Evolutionary conservation across 1,139 yeast genomes (phyloP), one percentile per base, ranked within the genome.

Genomic region (Taphrina deformans): DNA sequence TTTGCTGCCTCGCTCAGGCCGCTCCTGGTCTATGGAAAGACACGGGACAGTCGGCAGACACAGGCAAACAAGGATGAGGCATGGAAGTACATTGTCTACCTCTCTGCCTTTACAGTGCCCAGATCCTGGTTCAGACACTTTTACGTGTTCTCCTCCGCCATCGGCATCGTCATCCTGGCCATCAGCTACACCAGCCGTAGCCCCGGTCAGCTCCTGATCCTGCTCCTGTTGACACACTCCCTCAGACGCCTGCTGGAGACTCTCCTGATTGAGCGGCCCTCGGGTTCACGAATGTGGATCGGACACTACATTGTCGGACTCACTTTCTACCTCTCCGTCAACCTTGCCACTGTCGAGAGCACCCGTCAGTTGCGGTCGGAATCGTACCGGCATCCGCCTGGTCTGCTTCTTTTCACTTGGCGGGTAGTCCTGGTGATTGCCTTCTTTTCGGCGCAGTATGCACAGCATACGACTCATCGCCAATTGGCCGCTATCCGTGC

Each of bases 291-390:
- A 0, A 91, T 92, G 79, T 89, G 91, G 73, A 68, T 89, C 31
- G 78, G 86, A 1, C 97, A 92, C 75, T 92, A 89, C 72, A 52
- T 86, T 1, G 89, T 84, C 16, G 98, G 97, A 0, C 53, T 88
- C 4, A 76, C 80, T 68, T 91, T 87, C 73, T 92, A 92, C 71
- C 65, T 82, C 76, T 69, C 62, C 75, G 67, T 78, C 73, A 67
- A 70, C 62, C 67, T 79, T 70, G 70, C 75, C 65, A 38, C 40
- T 26, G 26, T 38, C 6, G 63, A 50, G 9, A 24, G 23, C 21
- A 33, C 16, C 5, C n/a, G n/a, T n/a, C 10, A 16, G 24, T 23
- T 27, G 7, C 48, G 24, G 21, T 3, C 9, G 6, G 27, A 18
- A 31, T 10, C 35, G 35, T 31, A 31, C 35, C 5, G 35, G 35